phyloP scores from a whole-genome alignment of 2,329 filamentous ascomycete genomes.

The Xenoacremonium recifei region DNA sequence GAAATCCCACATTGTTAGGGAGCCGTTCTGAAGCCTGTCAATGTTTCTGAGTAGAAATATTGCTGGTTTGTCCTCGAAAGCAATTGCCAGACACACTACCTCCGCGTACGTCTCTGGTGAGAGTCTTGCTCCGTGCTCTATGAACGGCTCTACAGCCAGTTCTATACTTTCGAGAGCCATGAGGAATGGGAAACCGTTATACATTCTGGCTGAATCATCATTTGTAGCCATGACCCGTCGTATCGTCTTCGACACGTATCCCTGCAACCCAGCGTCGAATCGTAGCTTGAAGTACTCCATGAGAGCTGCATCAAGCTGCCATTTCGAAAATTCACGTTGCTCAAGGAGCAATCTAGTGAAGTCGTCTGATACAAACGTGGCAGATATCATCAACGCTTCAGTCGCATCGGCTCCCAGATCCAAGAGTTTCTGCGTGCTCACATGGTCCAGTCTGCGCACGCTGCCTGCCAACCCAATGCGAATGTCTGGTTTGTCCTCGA shows the following conservation, averaged over 20 bases:
- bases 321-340: not conserved
- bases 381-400: not conserved
- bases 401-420: not conserved
- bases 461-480: not conserved
- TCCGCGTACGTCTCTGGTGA: not conserved
- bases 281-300: not conserved
- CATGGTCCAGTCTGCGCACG: not conserved
- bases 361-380: not conserved
- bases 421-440: not conserved
- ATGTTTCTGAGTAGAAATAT: not conserved
- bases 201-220: not conserved
- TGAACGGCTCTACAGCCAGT: not conserved
- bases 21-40: not conserved
- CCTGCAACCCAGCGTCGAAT: not conserved
- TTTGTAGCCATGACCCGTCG: not conserved
- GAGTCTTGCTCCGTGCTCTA: not conserved
- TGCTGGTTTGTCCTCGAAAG: not conserved
- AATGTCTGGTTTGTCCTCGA: not conserved
- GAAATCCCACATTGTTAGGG: not conserved
- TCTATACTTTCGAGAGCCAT: not conserved
- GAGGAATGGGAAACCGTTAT: not conserved
- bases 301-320: not conserved
- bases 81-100: not conserved
- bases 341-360: not conserved
- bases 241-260: not conserved